These are phyloP conservation scores for Clarireedia sp. DNA, from an alignment of 2,329 filamentous ascomycete genomes.

Conservation along the genomic window DNA sequence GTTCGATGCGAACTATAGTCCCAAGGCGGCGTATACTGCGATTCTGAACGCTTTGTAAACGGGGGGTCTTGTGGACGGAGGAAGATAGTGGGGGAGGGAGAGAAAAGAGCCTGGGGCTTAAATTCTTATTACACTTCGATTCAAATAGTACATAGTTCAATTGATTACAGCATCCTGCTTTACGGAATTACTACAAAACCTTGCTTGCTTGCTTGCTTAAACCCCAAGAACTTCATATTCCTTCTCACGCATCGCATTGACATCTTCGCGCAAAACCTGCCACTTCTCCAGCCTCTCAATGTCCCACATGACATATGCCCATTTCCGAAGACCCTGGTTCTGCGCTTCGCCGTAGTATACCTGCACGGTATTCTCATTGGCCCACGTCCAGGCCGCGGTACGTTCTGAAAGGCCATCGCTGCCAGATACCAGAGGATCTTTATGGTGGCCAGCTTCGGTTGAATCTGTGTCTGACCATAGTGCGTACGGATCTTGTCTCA, in stretches of 20 bases:
- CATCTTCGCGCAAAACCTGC: neutral
- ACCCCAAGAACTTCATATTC: neutral
- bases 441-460: neutral
- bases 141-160: no score
- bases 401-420: slow-evolving; percentile 5
- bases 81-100: no score
- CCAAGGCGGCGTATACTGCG: slow-evolving; percentile 45
- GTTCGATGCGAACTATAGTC: slow-evolving; percentile 43
- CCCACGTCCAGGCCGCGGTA: slow-evolving; percentile 12
- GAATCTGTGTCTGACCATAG: neutral
- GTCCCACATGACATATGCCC: slow-evolving; percentile 14
- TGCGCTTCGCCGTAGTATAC: neutral
- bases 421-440: slow-evolving; percentile 3
- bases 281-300: neutral
- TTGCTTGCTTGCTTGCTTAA: no score
- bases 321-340: slow-evolving; percentile 6
- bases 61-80: no score
- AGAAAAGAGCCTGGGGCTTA: no score
- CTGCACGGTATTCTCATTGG: neutral
- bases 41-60: slow-evolving; percentile 24
- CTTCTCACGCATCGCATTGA: neutral
- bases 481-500: slow-evolving; percentile 7
- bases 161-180: no score
- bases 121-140: no score
- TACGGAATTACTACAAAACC: no score